These are phyloP conservation scores for Nemania bipapillata DNA, from an alignment of 2,329 filamentous ascomycete species.

Conservation along the genomic window DNA sequence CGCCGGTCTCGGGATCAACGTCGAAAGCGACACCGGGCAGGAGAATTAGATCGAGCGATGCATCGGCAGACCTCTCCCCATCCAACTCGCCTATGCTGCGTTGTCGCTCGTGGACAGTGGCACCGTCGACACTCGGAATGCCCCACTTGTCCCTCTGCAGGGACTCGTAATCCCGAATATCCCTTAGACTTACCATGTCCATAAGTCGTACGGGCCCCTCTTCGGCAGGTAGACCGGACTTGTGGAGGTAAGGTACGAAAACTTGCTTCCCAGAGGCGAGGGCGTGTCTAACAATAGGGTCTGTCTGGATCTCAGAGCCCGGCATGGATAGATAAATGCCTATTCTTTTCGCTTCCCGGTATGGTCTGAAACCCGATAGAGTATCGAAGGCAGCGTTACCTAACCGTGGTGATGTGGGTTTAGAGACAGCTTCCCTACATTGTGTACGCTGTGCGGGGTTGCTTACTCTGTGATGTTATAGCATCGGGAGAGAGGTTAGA, in stretches of 20 bases:
- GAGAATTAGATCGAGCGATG: conserved; percentile 82
- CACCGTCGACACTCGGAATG: conserved; percentile 82
- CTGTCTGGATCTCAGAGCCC: conserved; percentile 83
- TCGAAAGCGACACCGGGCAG: conserved; percentile 96
- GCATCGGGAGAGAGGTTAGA: conserved; percentile 69
- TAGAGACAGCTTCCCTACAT: conserved; percentile 15
- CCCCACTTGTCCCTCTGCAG: conserved; percentile 87
- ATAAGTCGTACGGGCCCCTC: conserved; percentile 75
- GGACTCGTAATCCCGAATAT: conserved; percentile 79
- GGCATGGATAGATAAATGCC: conserved; percentile 96
- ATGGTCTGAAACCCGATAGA: conserved; percentile 76
- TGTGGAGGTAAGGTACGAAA: conserved; percentile 90
- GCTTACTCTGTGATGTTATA: conserved; percentile 76
- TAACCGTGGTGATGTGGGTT: conserved; percentile 51
- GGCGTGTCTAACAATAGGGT: conserved; percentile 82
- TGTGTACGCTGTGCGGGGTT: conserved; percentile 16
- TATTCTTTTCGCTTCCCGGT: conserved; percentile 77
- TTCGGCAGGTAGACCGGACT: conserved; percentile 59
- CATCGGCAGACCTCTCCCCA: conserved; percentile 54
- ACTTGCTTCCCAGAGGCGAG: conserved; percentile 81
- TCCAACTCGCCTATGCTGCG: conserved; percentile 77
- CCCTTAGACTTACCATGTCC: conserved; percentile 89
- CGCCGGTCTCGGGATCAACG: conserved; percentile 60
- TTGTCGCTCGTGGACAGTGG: conserved; percentile 72
- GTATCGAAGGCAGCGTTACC: conserved; percentile 72